Evolutionary conservation across 2,329 filamentous ascomycete genomes (phyloP), one percentile per base, ranked within the genome.

Genomic region (Cercospora sp.): DNA sequence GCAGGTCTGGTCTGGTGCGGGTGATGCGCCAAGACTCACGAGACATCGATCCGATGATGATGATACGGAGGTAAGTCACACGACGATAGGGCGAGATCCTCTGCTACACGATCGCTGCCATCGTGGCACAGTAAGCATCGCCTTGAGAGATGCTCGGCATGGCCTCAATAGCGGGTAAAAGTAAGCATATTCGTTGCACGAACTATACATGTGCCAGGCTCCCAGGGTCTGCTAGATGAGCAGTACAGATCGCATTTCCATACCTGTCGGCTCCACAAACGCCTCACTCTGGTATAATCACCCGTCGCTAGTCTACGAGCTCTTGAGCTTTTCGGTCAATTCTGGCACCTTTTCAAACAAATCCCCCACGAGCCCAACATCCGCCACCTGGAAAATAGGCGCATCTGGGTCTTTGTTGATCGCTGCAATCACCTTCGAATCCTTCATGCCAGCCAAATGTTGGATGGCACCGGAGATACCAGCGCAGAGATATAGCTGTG

Each of bases 391-490:
- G 86, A 99, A 99, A 75, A 99, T 99, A 32, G 95, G 95, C 66
- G 95, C 95, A 81, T 99, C 95, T 4, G 89, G 85, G 78, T 99
- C 95, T 85, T 99, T 99, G 86, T 99, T 99, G 79, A 99, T 98
- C 13, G 93, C 93, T 24, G 94, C 95, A 83, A 99, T 99, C 68
- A 99, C 95, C 85, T 99, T 99, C 85, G 93, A 97, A 79, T 99
- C 95, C 87, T 99, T 99, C 95, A 99, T 99, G 79, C 95, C 95
- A 34, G 95, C 95, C 82, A 99, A 82, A 85, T 99, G 95, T 83
- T 99, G 95, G 75, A 99, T 99, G 24, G 95, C 95, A 64, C 95
- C 95, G 8, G 93, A 97, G 75, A 99, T 98, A 77, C 95, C 95
- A 12, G 94, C 94, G 64, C 93, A 96, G 74, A 99, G 86, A 80